Percentiles rank a stretch among this genome's conserved stretches.
These are phyloP conservation scores for Groenewaldozyma salmanticensis DNA, from an alignment of 805 yeast genomes.

Conservation along the genomic window DNA sequence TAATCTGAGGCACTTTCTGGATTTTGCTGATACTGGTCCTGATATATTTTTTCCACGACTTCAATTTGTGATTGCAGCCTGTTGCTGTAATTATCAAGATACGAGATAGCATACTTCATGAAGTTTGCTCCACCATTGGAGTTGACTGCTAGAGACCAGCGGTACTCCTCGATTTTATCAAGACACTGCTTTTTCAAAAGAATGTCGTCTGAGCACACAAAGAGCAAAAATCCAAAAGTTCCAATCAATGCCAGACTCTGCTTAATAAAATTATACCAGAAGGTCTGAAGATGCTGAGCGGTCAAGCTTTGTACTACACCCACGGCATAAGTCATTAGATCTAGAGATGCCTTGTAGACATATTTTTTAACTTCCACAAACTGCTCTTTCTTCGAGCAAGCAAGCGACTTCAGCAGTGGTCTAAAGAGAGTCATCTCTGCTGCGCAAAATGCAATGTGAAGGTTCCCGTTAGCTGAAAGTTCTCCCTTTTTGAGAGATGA, in stretches of 20 bases:
- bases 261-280: slow-evolving; percentile 22
- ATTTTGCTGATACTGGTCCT: not conserved
- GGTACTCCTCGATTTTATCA: slow-evolving; percentile 17
- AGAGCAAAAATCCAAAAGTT: slow-evolving; percentile 19
- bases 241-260: slow-evolving; percentile 18
- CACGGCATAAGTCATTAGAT: slow-evolving; percentile 20
- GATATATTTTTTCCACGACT: not conserved
- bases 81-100: slow-evolving; percentile 20
- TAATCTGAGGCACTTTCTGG: too few species aligned
- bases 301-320: slow-evolving; percentile 17
- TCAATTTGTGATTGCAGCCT: slow-evolving; percentile 10
- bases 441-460: slow-evolving; percentile 20
- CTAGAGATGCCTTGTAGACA: slow-evolving; percentile 18
- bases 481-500: slow-evolving; percentile 17
- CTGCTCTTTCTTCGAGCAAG: slow-evolving; percentile 12
- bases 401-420: slow-evolving; percentile 16
- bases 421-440: slow-evolving; percentile 21
- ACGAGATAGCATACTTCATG: slow-evolving; percentile 20
- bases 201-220: slow-evolving; percentile 14
- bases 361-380: slow-evolving; percentile 15
- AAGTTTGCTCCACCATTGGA: slow-evolving; percentile 21
- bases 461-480: slow-evolving; percentile 18
- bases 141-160: slow-evolving; percentile 19
- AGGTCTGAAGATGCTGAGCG: slow-evolving; percentile 21
- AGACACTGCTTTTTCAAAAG: slow-evolving; percentile 13